Evolutionary conservation across 768 basidiomycete species (phyloP).

Genomic region (Termitomyces sp.): DNA sequence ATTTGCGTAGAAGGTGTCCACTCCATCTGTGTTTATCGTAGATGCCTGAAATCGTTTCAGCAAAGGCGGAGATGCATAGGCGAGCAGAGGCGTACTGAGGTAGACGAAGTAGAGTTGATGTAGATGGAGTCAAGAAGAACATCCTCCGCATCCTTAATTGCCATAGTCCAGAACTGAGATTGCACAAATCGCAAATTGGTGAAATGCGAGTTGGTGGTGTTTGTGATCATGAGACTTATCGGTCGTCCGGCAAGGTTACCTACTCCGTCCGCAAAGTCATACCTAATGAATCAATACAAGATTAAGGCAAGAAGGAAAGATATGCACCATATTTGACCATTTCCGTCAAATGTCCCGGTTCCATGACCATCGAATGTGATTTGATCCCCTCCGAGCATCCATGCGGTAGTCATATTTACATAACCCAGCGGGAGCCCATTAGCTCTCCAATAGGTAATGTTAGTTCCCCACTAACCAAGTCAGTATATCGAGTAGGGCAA

Average conservation of each 20-base stretch:
- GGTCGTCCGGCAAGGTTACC: slow-evolving; percentile 33
- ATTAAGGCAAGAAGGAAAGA: neutral
- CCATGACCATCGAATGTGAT: slow-evolving; percentile 25
- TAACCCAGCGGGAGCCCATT: slow-evolving; percentile 29
- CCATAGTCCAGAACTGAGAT: slow-evolving; percentile 38
- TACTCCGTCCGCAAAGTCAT: slow-evolving; percentile 29
- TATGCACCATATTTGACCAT: slow-evolving; percentile 33
- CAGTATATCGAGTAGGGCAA: neutral
- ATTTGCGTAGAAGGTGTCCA: slow-evolving; percentile 31
- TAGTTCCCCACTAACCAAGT: slow-evolving; percentile 23
- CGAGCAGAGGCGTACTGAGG: slow-evolving; percentile 15
- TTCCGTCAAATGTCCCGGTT: slow-evolving; percentile 33
- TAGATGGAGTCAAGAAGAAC: slow-evolving; percentile 32
- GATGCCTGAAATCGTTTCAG: slow-evolving; percentile 13
- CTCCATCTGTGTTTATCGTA: slow-evolving; percentile 32
- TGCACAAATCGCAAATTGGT: slow-evolving; percentile 33
- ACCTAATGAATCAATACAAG: slow-evolving; percentile 16
- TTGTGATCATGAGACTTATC: slow-evolving; percentile 29
- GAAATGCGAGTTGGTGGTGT: slow-evolving; percentile 29
- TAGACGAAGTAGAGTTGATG: slow-evolving; percentile 32
- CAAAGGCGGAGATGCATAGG: neutral
- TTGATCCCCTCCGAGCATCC: slow-evolving; percentile 29
- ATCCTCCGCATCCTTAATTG: slow-evolving; percentile 27
- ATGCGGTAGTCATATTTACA: slow-evolving; percentile 31
- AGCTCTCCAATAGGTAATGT: slow-evolving; percentile 32